These are phyloP conservation scores for Scedosporium minutisporum DNA, from an alignment of 2,329 filamentous ascomycete genomes.

Conservation along the genomic window DNA sequence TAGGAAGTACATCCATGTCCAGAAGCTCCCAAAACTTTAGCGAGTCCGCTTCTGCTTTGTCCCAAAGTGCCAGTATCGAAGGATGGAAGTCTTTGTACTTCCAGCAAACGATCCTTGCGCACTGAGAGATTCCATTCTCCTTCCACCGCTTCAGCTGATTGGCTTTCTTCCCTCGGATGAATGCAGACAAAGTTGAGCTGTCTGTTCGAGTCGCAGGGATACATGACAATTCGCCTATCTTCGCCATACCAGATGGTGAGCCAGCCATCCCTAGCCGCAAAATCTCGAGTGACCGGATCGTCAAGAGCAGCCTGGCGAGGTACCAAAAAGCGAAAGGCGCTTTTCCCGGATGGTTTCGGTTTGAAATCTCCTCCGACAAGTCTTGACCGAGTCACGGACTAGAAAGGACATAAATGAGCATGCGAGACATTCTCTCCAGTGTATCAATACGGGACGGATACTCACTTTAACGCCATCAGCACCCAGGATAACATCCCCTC, in stretches of 20 bases:
- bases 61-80: slow-evolving; percentile 22
- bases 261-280: slow-evolving; percentile 9
- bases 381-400: slow-evolving; percentile 14
- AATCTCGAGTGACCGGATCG: slow-evolving; percentile 12
- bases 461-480: slow-evolving; percentile 38
- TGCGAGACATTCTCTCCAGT: background rate
- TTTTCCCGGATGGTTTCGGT: slow-evolving; percentile 38
- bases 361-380: slow-evolving; percentile 13
- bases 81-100: slow-evolving; percentile 33
- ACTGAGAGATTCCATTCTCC: slow-evolving; percentile 13
- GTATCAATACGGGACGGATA: background rate
- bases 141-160: slow-evolving; percentile 7
- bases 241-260: slow-evolving; percentile 23
- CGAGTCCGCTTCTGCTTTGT: slow-evolving; percentile 30
- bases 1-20: slow-evolving; percentile 48
- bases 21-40: slow-evolving; percentile 49
- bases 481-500: slow-evolving; percentile 29
- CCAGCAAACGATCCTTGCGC: slow-evolving; percentile 24
- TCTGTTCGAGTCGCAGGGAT: slow-evolving; percentile 33
- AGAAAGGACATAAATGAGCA: background rate
- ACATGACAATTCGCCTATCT: slow-evolving; percentile 36
- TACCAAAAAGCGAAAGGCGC: slow-evolving; percentile 45
- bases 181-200: slow-evolving; percentile 41
- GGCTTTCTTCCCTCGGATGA: slow-evolving; percentile 26
- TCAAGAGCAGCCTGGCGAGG: slow-evolving; percentile 23